Conservation (phyloP, 768 basidiomycete genomes). For the Mycena floridula region DNA sequence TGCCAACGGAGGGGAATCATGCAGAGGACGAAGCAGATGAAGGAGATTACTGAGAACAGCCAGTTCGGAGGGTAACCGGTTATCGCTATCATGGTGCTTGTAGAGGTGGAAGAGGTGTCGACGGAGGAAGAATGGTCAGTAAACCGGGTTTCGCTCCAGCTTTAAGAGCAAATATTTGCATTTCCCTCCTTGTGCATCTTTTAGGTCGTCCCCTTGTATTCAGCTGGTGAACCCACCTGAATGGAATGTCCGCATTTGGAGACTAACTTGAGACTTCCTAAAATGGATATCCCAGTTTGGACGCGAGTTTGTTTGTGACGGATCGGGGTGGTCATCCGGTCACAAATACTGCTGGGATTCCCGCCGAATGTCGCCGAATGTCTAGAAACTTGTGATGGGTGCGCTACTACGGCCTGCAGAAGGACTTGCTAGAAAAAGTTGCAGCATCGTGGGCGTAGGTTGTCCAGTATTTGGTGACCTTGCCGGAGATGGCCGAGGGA, state of each 20-base stretch:
- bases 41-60: conserved; percentile 44
- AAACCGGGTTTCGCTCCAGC: conserved; percentile 12
- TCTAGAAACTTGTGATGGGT: no score
- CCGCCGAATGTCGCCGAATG: no score
- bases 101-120: conserved; percentile 2
- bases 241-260: conserved; percentile 16
- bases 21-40: conserved; percentile 51
- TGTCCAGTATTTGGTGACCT: no score
- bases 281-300: conserved; percentile 22
- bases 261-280: conserved; percentile 16
- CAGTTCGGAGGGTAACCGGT: conserved; percentile 40
- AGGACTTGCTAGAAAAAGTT: no score
- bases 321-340: no score
- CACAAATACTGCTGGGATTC: no score
- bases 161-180: conserved; percentile 33
- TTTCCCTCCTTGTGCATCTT: conserved; percentile 30
- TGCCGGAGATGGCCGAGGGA: no score
- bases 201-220: conserved; percentile 40
- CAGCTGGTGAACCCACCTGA: conserved; percentile 13
- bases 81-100: conserved; percentile 14
- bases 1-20: conserved; percentile 66
- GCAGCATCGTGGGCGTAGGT: no score
- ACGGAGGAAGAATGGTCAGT: conserved; percentile 5
- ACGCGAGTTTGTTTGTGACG: conserved; percentile 31
- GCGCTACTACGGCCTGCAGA: no score